Base-by-base conservation (phyloP, 108 stramenopile genomes). In the Cyclotella cryptica region DNA sequence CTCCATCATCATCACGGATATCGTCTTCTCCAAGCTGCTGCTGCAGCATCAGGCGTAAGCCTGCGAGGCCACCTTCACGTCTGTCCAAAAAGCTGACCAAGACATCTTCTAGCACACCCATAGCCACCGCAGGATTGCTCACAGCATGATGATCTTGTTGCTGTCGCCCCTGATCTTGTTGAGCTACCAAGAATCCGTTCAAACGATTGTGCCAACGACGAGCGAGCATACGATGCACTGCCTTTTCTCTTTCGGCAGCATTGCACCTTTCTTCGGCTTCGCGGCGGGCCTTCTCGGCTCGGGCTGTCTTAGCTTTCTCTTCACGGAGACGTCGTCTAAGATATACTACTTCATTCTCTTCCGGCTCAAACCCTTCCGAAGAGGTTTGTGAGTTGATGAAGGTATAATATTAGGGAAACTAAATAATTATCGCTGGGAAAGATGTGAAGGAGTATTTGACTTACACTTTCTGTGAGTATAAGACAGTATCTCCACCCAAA, bases 401-500 rank as follows among this genome's bases (percentile, higher is more conserved):
- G 29, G 30, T 7, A 55, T 24, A 17, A 13, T 0, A 24, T 18
- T 18, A 44, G 43, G 15, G 3, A 57, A 42, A 0, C 1, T 26
- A 58, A n/a, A n/a, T n/a, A n/a, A n/a, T n/a, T n/a, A n/a, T n/a
- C n/a, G n/a, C 7, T 0, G 26, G 15, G 43, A 43, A 42, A 3
- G 10, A 26, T 18, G 43, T 1, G 40, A 53, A 1, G 11, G 42
- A 39, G 9, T 42, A 43, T 64, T n/a, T 17, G 21, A 83, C 90
- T 85, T 77, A 92, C 91, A 95, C 65, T 86, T 88, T 15, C 89
- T 84, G 65, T 92, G 89, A 28, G 91, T 93, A 59, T 80, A 95
- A 4, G 94, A 93, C 46, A 95, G 43, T 26, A 95, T 89, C 73
- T 92, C 94, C 49, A 90, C 66, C 94, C 94, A 95, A 57, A 95